Evolutionary conservation across 306 rosid genomes (phyloP).

Genomic region (Betula pendula): DNA sequence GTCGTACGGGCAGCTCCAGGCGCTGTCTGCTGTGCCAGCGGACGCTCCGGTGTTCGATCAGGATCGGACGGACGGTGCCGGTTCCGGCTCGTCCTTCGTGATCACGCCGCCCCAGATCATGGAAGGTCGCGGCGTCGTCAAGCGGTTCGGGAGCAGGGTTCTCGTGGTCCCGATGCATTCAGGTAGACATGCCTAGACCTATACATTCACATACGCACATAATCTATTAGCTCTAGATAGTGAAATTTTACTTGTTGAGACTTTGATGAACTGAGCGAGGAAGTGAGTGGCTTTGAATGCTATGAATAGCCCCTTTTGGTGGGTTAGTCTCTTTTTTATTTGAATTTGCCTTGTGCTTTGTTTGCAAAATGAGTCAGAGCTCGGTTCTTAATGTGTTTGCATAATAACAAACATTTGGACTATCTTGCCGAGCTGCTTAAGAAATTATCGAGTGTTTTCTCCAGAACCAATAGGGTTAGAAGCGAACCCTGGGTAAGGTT

Average conservation of each 20-base stretch:
- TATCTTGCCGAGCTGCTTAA: background rate
- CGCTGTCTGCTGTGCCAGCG: slow-evolving; percentile 70
- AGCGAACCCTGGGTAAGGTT: background rate
- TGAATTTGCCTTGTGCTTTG: too few relatives aligned
- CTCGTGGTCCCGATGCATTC: slow-evolving; percentile 96
- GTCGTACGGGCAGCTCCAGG: slow-evolving; percentile 95
- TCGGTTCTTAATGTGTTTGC: background rate
- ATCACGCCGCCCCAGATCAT: slow-evolving; percentile 70
- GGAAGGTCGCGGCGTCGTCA: slow-evolving; percentile 91
- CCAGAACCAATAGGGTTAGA: background rate
- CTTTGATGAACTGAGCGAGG: background rate
- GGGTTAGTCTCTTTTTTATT: too few relatives aligned
- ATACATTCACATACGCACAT: background rate
- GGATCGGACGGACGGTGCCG: slow-evolving; percentile 55
- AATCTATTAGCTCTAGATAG: background rate
- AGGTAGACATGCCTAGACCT: slow-evolving; percentile 43
- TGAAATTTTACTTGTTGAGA: background rate
- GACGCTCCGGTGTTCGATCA: slow-evolving; percentile 71
- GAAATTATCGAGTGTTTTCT: background rate
- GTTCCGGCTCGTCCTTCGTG: slow-evolving; percentile 48
- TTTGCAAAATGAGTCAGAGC: background rate
- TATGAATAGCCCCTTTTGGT: background rate
- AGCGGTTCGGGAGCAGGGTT: slow-evolving; percentile 76
- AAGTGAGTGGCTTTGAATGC: background rate
- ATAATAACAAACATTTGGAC: background rate